Evolutionary conservation across 179 eudicot species (phyloP).

Genomic region (Nepenthes alata): DNA sequence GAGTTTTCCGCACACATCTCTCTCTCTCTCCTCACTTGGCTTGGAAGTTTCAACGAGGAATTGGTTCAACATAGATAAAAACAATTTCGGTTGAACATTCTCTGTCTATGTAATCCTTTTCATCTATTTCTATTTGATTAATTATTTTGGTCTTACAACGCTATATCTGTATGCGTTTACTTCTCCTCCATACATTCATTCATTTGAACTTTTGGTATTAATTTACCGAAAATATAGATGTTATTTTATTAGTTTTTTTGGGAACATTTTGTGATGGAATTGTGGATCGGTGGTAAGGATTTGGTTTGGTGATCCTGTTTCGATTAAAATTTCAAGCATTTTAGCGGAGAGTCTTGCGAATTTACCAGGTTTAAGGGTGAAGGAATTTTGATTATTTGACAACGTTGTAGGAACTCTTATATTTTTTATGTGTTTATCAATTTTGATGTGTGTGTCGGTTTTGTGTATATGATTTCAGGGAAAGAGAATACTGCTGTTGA

Average conservation of each 20-base stretch:
- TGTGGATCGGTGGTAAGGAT: no score
- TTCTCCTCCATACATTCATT: not conserved
- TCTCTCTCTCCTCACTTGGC: slow-evolving; percentile 14
- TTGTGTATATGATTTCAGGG: slow-evolving; percentile 1
- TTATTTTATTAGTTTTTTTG: no score
- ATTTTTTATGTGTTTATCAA: not conserved
- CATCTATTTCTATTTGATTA: slow-evolving; percentile 15
- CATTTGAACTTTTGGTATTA: slow-evolving; percentile 2
- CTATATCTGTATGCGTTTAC: slow-evolving; percentile 7
- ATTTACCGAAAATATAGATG: not conserved
- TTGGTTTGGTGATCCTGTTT: no score
- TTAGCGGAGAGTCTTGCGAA: no score
- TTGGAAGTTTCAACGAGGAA: slow-evolving; percentile 11
- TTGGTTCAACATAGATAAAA: slow-evolving; percentile 1
- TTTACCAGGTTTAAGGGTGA: no score
- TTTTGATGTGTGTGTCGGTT: slow-evolving; percentile 1
- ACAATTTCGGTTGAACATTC: slow-evolving; percentile 22
- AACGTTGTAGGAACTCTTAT: no score
- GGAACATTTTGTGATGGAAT: no score
- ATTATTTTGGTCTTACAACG: not conserved
- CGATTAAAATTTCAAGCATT: no score
- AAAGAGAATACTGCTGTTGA: slow-evolving; percentile 5
- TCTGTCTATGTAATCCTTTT: slow-evolving; percentile 17
- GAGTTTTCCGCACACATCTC: not conserved
- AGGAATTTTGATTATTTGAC: no score